Evolutionary conservation across 2,329 filamentous ascomycete genomes (phyloP), one percentile per base, ranked within the genome.

Genomic region (Blastomyces silverae): DNA sequence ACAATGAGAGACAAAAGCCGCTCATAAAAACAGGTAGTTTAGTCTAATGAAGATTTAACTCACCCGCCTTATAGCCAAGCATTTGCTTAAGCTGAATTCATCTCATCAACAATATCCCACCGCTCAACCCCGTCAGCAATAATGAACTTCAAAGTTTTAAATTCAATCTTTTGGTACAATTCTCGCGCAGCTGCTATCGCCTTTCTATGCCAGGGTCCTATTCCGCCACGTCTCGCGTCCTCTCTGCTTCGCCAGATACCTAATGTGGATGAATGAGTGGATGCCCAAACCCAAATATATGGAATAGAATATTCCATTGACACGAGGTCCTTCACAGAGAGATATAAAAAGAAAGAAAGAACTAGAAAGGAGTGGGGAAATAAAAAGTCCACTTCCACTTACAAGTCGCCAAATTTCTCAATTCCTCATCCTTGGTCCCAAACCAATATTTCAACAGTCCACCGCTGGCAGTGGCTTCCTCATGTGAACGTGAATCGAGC

Each of bases 391-490:
- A 42, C 11, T 44, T 25, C 31, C 15, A 78, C 81, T 73, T 73
- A 87, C 87, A 92, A 60, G 92, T 96, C 55, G 92, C 92, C 71
- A 97, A 77, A 78, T 96, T 96, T 72, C 85, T 82, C 67, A 88
- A 83, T 62, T 89, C 81, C 55, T 75, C 79, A 77, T 95, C 86
- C 25, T 89, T 87, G 44, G 79, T 81, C 1, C 91, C 91, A 75
- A 95, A 96, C 91, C 92, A 96, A 77, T 97, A 96, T 84, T 96
- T 96, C 73, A 96, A 78, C 73, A 97, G 84, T 0, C 91, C 91
- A 6, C 92, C 92, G 71, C 87, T 90, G 50, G 83, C 83, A 22
- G 87, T 88, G 15, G 92, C 92, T 75, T 96, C 92, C 31, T 84
- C 82, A 74, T 96, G 92, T 7, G 89, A 89, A 66, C 86, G 86